phyloP scores from a whole-genome alignment of 805 yeast genomes.

The Saccharomycopsis olivae region DNA sequence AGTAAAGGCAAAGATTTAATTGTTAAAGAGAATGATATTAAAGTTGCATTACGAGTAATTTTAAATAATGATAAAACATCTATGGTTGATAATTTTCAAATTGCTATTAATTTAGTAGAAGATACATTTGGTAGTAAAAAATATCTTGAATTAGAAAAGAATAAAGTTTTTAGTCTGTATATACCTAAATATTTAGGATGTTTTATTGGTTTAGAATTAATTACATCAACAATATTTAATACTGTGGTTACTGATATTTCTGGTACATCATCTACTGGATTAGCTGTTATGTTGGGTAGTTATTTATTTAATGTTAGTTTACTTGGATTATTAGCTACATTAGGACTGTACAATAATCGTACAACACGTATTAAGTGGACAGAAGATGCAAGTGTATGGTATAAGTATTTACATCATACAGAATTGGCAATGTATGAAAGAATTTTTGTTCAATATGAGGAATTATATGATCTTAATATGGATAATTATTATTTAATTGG shows the following conservation, averaged over 20 bases:
- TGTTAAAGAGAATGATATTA: conserved; percentile 9
- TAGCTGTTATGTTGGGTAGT: conserved; percentile 18
- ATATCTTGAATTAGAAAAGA: conserved; percentile 5
- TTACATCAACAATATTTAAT: conserved; percentile 2
- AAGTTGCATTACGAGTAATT: conserved; percentile 15
- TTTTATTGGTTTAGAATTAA: conserved; percentile 8
- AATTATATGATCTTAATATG: conserved; percentile 31
- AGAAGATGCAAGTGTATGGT: conserved; percentile 23
- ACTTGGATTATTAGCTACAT: conserved; percentile 10
- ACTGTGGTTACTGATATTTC: conserved; percentile 2
- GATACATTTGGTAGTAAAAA: conserved; percentile 12
- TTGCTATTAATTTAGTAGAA: conserved; percentile 12
- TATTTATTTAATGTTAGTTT: conserved; percentile 17
- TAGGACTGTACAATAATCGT: conserved; percentile 13
- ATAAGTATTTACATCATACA: conserved; percentile 25
- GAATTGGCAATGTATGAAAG: conserved; percentile 27
- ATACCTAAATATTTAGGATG: conserved; percentile 13
- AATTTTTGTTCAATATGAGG: conserved; percentile 32
- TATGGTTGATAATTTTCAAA: conserved; percentile 14
- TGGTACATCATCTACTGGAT: conserved; percentile 9
- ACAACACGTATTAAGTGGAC: conserved; percentile 25
- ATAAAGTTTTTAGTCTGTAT: conserved; percentile 8
- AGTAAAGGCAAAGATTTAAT: neutral
- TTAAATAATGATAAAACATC: conserved; percentile 7
- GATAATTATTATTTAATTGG: conserved; percentile 28